Evolutionary conservation across 2,329 filamentous ascomycete species (phyloP), one percentile per base, ranked within the genome.

Genomic region (Phoma sp.): DNA sequence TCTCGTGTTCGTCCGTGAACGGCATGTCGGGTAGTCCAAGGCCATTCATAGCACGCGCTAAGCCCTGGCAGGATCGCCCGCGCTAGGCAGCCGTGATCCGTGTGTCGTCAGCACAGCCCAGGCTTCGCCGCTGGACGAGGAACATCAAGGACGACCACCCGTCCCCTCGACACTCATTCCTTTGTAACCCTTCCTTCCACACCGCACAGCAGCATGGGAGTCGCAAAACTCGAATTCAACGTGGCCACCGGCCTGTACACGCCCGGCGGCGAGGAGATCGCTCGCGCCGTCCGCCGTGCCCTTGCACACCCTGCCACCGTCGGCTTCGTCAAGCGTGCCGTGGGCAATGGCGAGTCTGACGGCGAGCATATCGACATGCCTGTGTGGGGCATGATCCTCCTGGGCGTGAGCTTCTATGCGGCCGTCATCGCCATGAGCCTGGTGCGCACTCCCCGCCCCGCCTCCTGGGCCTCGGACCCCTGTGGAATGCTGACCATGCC

Each of bases 341-440:
- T 62, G 28, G 55, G 26, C 47, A 34, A 58, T 42, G 57, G 39
- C 30, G 45, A 56, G 2, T 29, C 39, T 25, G 25, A 62, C 4
- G 43, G 36, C 11, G 57, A 57, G 5, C 17, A 57, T 26, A 32
- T 69, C 5, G 58, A 74, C 49, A 56, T 76, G 15, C 68, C 74
- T 0, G 56, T 40, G 1, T 74, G 71, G 69, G 69, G 69, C 21
- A 42, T 64, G 10, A 53, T 56, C 3, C 32, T 73, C 42, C 37
- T 76, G 57, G 55, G 66, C 28, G 55, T 74, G 43, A 78, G 76
- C 39, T 69, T 69, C 45, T 43, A 77, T 42, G 40, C 72, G 51
- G 65, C 81, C 71, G 48, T 79, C 66, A 36, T 83, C 66, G 54
- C 76, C 53, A 53, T 79, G 36, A 69, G 68, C 57, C 72, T 78